Evolutionary conservation across 1,284 basidiomycete species (phyloP), one percentile per base, ranked within the genome.

Genomic region (Agroathelia rolfsii): DNA sequence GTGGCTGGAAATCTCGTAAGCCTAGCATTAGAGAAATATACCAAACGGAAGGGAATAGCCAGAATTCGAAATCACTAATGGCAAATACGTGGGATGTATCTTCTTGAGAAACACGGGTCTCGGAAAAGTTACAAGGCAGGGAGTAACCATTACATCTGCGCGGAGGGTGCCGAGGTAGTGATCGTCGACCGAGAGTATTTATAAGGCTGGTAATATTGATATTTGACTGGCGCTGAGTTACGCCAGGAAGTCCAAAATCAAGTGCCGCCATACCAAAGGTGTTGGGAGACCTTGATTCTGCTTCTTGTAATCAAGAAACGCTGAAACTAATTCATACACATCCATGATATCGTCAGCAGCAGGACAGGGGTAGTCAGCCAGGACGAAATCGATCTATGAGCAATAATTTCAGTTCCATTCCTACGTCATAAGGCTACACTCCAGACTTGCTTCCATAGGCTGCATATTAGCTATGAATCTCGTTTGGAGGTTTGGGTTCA

Each of bases 241-340:
- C 58, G 61, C 64, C 62, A 74, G 4, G 58, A 56, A 17, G 60
- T 52, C 71, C 72, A 74, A 5, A 48, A 63, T 11, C 42, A 24
- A 62, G 41, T 2, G 55, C 59, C 6, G 52, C 50, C 1, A 68
- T 72, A 7, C 69, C 70, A 73, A 45, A 19, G 59, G 45, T 15
- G 42, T 47, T 39, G 68, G 61, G 30, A 73, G 49, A 15, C 47
- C 50, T 9, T 52, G 45, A 37, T 66, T 61, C 26, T 51, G 46
- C n/a, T 50, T 36, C 3, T 74, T 53, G 42, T 74, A 69, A 38
- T 64, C 55, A 8, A 54, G 65, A 71, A 71, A 74, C 0, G 56
- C 57, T 4, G 67, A 58, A 3, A 64, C 56, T 3, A 59, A 58
- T 38, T 72, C 68, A 40, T 59, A 62, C 1, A 55, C 60, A 27